Evolutionary conservation across 352 stramenopile genomes (phyloP), one percentile per base, ranked within the genome.

Genomic region (Phytophthora fragariae): DNA sequence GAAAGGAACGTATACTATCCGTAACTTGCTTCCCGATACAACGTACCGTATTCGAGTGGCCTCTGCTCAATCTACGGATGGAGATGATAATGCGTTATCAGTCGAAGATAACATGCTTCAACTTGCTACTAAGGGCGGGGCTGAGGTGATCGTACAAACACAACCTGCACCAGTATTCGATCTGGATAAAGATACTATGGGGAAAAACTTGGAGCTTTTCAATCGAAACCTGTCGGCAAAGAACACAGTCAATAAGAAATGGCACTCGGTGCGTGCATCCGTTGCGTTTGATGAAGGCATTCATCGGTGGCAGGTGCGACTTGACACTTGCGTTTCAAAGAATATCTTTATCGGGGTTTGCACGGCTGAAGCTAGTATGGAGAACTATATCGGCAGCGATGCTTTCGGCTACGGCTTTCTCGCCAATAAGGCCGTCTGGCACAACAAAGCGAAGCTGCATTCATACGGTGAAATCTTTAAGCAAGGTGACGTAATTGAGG

Each of bases 301-400:
- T n/a, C 92, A 97, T 62, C 62, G 83, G 39, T 98, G 93, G 93
- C 87, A 95, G 29, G 92, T 98, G 31, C 81, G 85, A 44, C 87
- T 98, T 41, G 90, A 97, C 64, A 85, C 83, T 53, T 98, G 91
- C 53, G 84, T 96, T 27, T 96, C 86, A 8, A 98, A 98, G 67
- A 98, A 98, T 64, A 96, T 98, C 27, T 98, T 98, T 62, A 92
- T 98, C 24, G 93, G 93, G 2, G 80, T 98, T 11, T 90, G 85
- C 37, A 93, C 83, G 0, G 73, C 64, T 3, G 77, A 96, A 9
- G 89, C 86, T 5, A 87, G 68, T 14, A 76, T 97, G 39, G 89
- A 97, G 19, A 98, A 98, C 68, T 98, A 98, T 65, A 81, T 98
- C 33, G 93, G 93, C 17, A 97, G 86, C 63, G 93, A 98, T 50